phyloP scores from a whole-genome alignment of 2,329 filamentous ascomycete species.

The Ambrosiella xylebori region DNA sequence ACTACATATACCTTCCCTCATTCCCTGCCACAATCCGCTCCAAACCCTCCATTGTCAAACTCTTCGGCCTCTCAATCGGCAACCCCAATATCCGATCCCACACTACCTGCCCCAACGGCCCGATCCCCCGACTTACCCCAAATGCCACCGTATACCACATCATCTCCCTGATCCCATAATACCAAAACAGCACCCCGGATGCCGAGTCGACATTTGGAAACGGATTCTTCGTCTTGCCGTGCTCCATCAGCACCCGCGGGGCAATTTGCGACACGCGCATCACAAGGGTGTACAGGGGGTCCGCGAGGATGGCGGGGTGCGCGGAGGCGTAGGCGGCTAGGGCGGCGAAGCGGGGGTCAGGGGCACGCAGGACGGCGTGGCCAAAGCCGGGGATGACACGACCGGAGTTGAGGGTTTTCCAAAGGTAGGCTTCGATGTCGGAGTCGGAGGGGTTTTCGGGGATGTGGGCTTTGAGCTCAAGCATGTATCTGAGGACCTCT shows the following conservation, averaged over 20 bases:
- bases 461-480: conserved; percentile 86
- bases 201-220: conserved; percentile 93
- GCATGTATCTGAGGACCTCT: conserved; percentile 90
- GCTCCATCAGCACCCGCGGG: conserved; percentile 75
- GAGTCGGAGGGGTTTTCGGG: conserved; percentile 60
- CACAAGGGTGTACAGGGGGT: conserved; percentile 88
- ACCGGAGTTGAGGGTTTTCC: conserved; percentile 81
- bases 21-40: conserved; percentile 35
- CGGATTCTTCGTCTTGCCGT: conserved; percentile 97
- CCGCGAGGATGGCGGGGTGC: conserved; percentile 65
- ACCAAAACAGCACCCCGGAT: conserved; percentile 89
- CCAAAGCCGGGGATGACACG: conserved; percentile 91
- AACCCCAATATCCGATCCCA: conserved; percentile 90
- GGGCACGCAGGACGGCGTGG: conserved; percentile 89
- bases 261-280: conserved; percentile 86
- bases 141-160: conserved; percentile 77
- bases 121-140: conserved; percentile 54
- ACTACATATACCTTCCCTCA: too few relatives aligned
- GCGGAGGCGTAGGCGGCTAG: conserved; percentile 87
- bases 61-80: conserved; percentile 96
- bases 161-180: conserved; percentile 95
- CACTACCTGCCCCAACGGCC: conserved; percentile 82
- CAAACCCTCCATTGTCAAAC: conserved; percentile 79
- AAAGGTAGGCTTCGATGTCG: conserved; percentile 78
- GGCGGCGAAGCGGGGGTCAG: conserved; percentile 89